Percentiles rank a stretch among this genome's conserved stretches.
phyloP scores from a whole-genome alignment of 805 yeast species.

The Metschnikowia rubicola region DNA sequence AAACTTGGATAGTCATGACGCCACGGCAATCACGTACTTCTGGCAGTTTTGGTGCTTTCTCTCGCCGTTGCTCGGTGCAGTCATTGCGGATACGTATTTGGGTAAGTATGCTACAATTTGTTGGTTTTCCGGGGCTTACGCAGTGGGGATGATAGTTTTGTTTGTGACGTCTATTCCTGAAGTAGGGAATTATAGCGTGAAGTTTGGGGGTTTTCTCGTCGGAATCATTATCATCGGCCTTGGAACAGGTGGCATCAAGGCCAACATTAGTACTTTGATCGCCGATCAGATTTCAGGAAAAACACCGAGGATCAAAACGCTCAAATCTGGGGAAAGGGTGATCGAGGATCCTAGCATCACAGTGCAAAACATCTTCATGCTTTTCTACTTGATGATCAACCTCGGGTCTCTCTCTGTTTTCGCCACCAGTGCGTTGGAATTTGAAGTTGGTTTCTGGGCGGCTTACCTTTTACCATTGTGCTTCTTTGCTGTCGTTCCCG shows the following conservation, averaged over 20 bases:
- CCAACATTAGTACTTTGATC: constrained; percentile 70
- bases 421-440: constrained; percentile 14
- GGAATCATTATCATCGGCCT: constrained; percentile 61
- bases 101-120: constrained; percentile 71
- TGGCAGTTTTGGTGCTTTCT: constrained; percentile 17
- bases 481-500: constrained; percentile 11
- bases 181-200: constrained; percentile 44
- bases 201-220: constrained; percentile 59
- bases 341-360: constrained; percentile 15
- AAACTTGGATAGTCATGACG: constrained; percentile 8
- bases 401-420: constrained; percentile 13
- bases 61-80: constrained; percentile 15
- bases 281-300: constrained; percentile 48
- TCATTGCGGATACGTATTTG: constrained; percentile 66
- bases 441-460: constrained; percentile 14
- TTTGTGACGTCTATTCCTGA: constrained; percentile 68
- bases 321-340: constrained; percentile 22
- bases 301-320: constrained; percentile 33
- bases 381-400: constrained; percentile 17
- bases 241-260: constrained; percentile 79
- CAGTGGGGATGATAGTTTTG: constrained; percentile 58
- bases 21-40: constrained; percentile 14
- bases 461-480: constrained; percentile 15
- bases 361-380: constrained; percentile 15
- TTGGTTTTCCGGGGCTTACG: constrained; percentile 55